Evolutionary conservation across 1,284 basidiomycete genomes (phyloP).

Genomic region (Ceraceosorus guamensis): DNA sequence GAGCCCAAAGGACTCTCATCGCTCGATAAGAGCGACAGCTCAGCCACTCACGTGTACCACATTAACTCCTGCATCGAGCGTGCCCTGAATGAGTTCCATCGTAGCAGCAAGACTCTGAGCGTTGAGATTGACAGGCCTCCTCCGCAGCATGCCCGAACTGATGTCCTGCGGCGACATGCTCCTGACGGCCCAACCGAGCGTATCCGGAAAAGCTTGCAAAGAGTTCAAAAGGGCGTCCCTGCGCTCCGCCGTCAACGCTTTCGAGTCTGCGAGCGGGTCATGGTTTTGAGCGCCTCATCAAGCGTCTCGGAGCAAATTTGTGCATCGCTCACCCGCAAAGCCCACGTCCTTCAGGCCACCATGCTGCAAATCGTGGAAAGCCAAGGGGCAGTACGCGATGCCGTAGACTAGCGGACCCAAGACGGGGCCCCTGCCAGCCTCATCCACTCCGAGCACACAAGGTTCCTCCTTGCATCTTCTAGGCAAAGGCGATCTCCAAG

Average conservation of each 20-base stretch:
- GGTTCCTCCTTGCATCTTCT: slow-evolving; percentile 17
- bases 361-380: slow-evolving; percentile 57
- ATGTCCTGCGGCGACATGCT: slow-evolving; percentile 82
- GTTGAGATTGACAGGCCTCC: slow-evolving; percentile 80
- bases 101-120: slow-evolving; percentile 88
- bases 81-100: slow-evolving; percentile 73
- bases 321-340: slow-evolving; percentile 72
- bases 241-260: slow-evolving; percentile 65
- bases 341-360: slow-evolving; percentile 70
- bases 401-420: slow-evolving; percentile 92
- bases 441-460: slow-evolving; percentile 73
- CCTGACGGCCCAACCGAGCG: slow-evolving; percentile 67
- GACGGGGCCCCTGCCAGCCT: slow-evolving; percentile 90
- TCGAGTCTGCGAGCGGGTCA: slow-evolving; percentile 76
- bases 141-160: slow-evolving; percentile 79
- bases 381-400: slow-evolving; percentile 78
- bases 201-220: slow-evolving; percentile 25
- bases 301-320: not conserved
- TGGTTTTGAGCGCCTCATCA: not conserved
- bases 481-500: slow-evolving; percentile 18
- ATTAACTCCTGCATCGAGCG: slow-evolving; percentile 69
- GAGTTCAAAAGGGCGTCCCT: slow-evolving; percentile 45
- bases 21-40: not conserved
- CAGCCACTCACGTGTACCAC: slow-evolving; percentile 58
- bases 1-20: not conserved